Conservation (phyloP, 805 yeast genomes). For the Diddensiella santjacobensis region DNA sequence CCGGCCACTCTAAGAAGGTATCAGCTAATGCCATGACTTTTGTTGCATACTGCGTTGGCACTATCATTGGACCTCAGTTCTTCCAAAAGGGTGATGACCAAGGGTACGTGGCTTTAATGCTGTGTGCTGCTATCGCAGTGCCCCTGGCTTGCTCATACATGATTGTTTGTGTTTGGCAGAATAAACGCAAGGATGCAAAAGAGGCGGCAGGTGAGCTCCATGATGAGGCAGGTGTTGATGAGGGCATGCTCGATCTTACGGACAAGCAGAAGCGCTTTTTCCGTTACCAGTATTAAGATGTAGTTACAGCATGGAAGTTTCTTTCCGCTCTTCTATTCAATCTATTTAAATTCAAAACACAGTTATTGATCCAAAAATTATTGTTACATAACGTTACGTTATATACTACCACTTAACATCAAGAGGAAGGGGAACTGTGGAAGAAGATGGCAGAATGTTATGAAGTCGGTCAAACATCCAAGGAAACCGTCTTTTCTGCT, state of each 20-base stretch:
- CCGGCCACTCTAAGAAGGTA: constrained; percentile 53
- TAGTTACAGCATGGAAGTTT: not conserved
- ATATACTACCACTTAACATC: not conserved
- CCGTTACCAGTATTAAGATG: not conserved
- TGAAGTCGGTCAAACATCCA: constrained; percentile 9
- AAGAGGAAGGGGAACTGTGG: not conserved
- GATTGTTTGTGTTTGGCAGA: constrained; percentile 10
- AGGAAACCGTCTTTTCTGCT: constrained; percentile 46
- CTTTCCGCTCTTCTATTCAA: too few species aligned
- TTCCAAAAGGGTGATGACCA: constrained; percentile 31
- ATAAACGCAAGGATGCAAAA: constrained; percentile 8
- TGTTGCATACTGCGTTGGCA: constrained; percentile 58
- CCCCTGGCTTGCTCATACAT: constrained; percentile 7
- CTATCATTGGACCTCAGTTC: constrained; percentile 65
- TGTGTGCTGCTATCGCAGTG: constrained; percentile 7
- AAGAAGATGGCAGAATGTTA: not conserved
- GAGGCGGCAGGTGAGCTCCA: not conserved
- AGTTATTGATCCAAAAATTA: not conserved
- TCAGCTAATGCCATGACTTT: constrained; percentile 50
- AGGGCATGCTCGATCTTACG: not conserved
- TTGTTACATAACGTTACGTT: not conserved
- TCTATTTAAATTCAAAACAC: too few species aligned
- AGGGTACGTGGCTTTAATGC: constrained; percentile 12
- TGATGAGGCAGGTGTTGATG: not conserved
- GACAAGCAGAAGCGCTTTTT: not conserved